A percentile compares a stretch with the other conserved stretches of the same genome.
phyloP scores from a whole-genome alignment of 2,329 filamentous ascomycete genomes.

The Pseudopyricularia cyperi region DNA sequence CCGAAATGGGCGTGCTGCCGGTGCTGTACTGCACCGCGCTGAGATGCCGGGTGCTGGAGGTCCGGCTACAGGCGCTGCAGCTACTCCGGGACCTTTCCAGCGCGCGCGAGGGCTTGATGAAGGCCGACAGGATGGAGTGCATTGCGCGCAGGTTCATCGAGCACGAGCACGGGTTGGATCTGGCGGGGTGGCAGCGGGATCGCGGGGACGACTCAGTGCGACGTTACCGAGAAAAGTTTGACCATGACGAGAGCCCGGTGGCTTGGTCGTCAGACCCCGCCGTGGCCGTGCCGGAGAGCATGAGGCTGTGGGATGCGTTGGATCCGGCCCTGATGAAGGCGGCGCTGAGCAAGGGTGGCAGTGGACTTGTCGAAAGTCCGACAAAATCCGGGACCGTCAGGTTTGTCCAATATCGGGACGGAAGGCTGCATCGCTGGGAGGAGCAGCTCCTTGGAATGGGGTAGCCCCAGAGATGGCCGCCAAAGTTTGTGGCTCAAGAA shows the following conservation, averaged over 20 bases:
- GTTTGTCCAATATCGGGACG: background rate
- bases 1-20: conserved; percentile 27
- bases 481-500: too few species aligned
- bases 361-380: background rate
- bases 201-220: background rate
- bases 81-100: conserved; percentile 17
- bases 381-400: background rate
- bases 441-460: background rate
- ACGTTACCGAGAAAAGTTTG: background rate
- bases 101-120: conserved; percentile 26
- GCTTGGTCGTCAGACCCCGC: background rate
- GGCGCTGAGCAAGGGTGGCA: background rate
- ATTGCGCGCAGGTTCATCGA: conserved; percentile 19
- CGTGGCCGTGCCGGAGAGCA: background rate
- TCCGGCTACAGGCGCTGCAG: conserved; percentile 22
- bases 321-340: background rate
- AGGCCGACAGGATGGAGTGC: conserved; percentile 16
- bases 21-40: conserved; percentile 26
- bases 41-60: conserved; percentile 26
- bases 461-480: too few species aligned
- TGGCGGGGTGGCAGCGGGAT: conserved; percentile 4
- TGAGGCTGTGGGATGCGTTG: background rate
- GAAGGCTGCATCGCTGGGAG: background rate
- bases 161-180: conserved; percentile 18
- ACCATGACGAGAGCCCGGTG: background rate